Evolutionary conservation across 805 yeast genomes (phyloP).

Genomic region (Teunomyces atbi): DNA sequence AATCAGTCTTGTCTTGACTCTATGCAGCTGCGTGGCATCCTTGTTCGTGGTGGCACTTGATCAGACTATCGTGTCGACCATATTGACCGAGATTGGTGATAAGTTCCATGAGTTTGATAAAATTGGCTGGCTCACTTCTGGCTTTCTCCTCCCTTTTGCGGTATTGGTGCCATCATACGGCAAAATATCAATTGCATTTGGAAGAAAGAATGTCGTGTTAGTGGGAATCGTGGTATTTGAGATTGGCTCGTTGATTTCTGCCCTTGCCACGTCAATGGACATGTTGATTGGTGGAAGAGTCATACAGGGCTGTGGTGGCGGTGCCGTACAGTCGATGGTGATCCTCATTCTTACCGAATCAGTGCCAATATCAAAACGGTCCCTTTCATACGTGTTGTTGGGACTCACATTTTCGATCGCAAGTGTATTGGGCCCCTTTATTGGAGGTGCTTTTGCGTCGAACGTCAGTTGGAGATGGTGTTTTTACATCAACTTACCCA

Average conservation of each 20-base stretch:
- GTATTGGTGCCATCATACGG: slow-evolving; percentile 59
- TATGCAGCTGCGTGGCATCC: slow-evolving; percentile 27
- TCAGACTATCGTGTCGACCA: slow-evolving; percentile 56
- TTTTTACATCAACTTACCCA: slow-evolving; percentile 66
- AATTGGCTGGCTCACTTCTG: slow-evolving; percentile 59
- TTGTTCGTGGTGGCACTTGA: slow-evolving; percentile 50
- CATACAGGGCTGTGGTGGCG: slow-evolving; percentile 70
- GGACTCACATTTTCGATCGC: slow-evolving; percentile 49
- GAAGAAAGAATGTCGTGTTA: slow-evolving; percentile 51
- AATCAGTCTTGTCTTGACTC: slow-evolving; percentile 19
- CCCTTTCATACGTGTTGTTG: slow-evolving; percentile 37
- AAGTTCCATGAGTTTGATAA: slow-evolving; percentile 50
- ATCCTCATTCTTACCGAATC: slow-evolving; percentile 58
- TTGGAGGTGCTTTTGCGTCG: slow-evolving; percentile 65
- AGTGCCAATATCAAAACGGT: slow-evolving; percentile 42
- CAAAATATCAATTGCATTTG: slow-evolving; percentile 52
- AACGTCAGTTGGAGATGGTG: slow-evolving; percentile 75
- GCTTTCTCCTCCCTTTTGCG: slow-evolving; percentile 54
- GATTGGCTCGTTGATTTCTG: slow-evolving; percentile 61
- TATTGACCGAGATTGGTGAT: slow-evolving; percentile 48
- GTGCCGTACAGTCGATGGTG: slow-evolving; percentile 59
- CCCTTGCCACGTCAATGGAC: slow-evolving; percentile 52
- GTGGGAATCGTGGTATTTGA: slow-evolving; percentile 54
- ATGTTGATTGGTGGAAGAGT: slow-evolving; percentile 71
- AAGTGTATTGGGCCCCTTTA: slow-evolving; percentile 57